Percentiles rank a stretch among this genome's conserved stretches.
phyloP scores from a whole-genome alignment of 257 asterid genomes.

The Forsythia viridissima region DNA sequence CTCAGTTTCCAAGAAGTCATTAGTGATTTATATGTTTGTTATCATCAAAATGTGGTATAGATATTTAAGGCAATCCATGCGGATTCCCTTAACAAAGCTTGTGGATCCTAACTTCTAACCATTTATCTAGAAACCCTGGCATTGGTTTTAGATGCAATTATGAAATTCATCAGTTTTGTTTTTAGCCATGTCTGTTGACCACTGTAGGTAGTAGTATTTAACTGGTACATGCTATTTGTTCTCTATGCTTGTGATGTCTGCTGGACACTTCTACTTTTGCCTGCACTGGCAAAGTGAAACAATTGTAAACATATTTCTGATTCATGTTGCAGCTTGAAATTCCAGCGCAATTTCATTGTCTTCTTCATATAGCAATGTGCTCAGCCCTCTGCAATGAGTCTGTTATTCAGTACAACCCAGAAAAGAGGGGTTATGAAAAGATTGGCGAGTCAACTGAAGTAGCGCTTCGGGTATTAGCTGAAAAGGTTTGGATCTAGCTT shows the following conservation, averaged over 20 bases:
- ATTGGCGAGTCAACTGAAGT: constrained; percentile 99
- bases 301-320: constrained; percentile 19
- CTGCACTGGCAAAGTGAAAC: background rate
- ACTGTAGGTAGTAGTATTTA: background rate
- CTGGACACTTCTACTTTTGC: background rate
- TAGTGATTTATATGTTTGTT: background rate
- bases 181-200: background rate
- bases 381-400: constrained; percentile 99
- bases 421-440: constrained; percentile 86
- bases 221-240: constrained; percentile 3
- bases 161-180: background rate
- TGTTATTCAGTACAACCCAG: constrained; percentile 89
- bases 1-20: background rate
- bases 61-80: background rate
- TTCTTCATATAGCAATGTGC: constrained; percentile 94
- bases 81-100: background rate
- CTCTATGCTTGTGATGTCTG: constrained; percentile 17
- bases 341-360: constrained; percentile 88
- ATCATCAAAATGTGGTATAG: background rate
- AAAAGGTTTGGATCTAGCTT: constrained; percentile 64
- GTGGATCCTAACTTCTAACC: background rate
- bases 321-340: constrained; percentile 75
- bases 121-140: background rate
- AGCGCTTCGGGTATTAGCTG: constrained; percentile 94
- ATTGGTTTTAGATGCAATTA: background rate